Evolutionary conservation across 2,329 filamentous ascomycete genomes (phyloP), one percentile per base, ranked within the genome.

Genomic region (Acrodontium crateriforme): DNA sequence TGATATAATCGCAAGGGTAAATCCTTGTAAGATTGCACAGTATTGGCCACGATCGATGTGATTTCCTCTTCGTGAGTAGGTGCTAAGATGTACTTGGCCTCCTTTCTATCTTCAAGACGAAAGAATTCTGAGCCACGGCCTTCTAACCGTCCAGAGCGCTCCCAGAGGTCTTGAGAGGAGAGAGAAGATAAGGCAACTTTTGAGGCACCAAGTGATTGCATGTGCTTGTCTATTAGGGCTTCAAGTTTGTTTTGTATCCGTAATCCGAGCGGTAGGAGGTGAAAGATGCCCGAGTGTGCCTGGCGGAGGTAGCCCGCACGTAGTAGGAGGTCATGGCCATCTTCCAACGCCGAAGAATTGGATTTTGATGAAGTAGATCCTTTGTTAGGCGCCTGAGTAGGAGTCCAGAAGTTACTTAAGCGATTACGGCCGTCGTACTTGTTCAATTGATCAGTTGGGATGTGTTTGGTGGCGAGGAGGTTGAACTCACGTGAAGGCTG

Each of bases 41-140:
- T 68, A 31, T 67, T 69, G 3, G 73, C 71, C 2, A 94, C 80
- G 2, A 98, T 61, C 0, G 67, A 61, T 0, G 89, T 98, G 41
- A 98, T 89, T 50, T 98, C 89, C 52, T 98, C 89, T 49, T 98
- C 89, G 37, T 98, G 89, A 0, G 89, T 98, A 1, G 89, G 89
- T 1, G 84, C 78, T 3, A 98, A 67, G 16, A 98, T 65, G 36
- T 81, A 81, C 3, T 69, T 64, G 1, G 68, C 62, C 5, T 78
- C 70, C 53, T 79, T 89, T 31, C 89, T 72, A 53, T 95, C 89
- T 24, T 67, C 58, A 25, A 95, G 70, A 22, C 70, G 72, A 42
- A 94, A 87, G 12, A 94, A 67, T 75, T 89, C 46, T 9, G 42
- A 42, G 19, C 44, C 41, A 23, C 43, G 44, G 8, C 37, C 31